Percentiles rank a stretch among this genome's conserved stretches.
phyloP scores from a whole-genome alignment of 495 filamentous ascomycete species.

The Letharia lupina region DNA sequence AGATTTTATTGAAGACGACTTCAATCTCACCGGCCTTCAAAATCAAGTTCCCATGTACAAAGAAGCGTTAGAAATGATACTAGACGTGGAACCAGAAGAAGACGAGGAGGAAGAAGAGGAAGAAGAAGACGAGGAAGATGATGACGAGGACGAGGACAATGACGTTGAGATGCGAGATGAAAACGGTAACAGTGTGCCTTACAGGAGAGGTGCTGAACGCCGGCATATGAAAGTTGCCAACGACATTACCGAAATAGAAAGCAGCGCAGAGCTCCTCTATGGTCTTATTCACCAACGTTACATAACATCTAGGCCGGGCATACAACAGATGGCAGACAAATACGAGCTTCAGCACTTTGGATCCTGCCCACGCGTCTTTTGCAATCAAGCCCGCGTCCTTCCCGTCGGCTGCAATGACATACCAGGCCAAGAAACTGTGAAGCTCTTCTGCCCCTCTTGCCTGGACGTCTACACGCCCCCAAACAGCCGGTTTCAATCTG shows the following conservation, averaged over 20 bases:
- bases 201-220: slow-evolving; percentile 54
- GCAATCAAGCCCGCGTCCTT: slow-evolving; percentile 76
- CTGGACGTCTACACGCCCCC: slow-evolving; percentile 95
- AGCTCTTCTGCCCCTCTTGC: slow-evolving; percentile 94
- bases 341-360: slow-evolving; percentile 96
- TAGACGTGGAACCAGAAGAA: slow-evolving; percentile 94
- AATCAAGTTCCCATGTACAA: slow-evolving; percentile 98
- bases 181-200: slow-evolving; percentile 64
- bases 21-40: slow-evolving; percentile 93
- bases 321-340: slow-evolving; percentile 98
- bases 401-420: slow-evolving; percentile 90
- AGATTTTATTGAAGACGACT: slow-evolving; percentile 99
- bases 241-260: slow-evolving; percentile 90
- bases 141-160: slow-evolving; percentile 73
- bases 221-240: slow-evolving; percentile 81
- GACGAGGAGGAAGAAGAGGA: slow-evolving; percentile 75
- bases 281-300: slow-evolving; percentile 97
- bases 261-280: slow-evolving; percentile 93
- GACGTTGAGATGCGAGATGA: slow-evolving; percentile 61
- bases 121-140: slow-evolving; percentile 60
- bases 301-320: slow-evolving; percentile 93
- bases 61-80: slow-evolving; percentile 93
- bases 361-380: slow-evolving; percentile 81
- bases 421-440: slow-evolving; percentile 94
- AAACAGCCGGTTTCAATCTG: slow-evolving; percentile 92